Evolutionary conservation across 441 rosid species (phyloP).

Genomic region (Pelargonium citronellum): DNA sequence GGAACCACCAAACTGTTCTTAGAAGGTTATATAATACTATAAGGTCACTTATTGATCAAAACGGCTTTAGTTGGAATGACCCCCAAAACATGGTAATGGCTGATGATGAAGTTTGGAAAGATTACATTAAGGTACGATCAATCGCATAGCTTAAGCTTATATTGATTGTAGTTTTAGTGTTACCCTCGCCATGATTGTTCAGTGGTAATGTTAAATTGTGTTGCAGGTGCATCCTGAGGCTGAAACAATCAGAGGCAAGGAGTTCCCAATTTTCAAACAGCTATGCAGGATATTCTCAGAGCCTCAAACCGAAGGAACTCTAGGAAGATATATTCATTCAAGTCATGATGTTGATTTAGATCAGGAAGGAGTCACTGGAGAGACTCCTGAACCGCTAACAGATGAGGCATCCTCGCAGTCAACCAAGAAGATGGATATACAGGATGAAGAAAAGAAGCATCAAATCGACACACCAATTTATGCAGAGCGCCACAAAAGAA

Average conservation of each 20-base stretch:
- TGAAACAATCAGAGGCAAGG: background rate
- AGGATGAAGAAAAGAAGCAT: background rate
- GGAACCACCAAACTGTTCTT: slow-evolving; percentile 6
- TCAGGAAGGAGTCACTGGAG: slow-evolving; percentile 2
- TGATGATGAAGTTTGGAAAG: slow-evolving; percentile 5
- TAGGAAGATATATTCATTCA: background rate
- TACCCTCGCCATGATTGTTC: background rate
- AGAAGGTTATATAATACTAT: background rate
- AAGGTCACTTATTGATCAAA: slow-evolving; percentile 1
- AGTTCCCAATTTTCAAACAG: background rate
- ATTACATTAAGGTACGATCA: background rate
- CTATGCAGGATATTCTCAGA: background rate
- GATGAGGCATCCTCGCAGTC: slow-evolving; percentile 22
- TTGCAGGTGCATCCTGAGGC: slow-evolving; percentile 1
- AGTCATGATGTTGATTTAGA: background rate
- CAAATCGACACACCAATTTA: background rate
- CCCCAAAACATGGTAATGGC: slow-evolving; percentile 1
- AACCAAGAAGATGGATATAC: background rate
- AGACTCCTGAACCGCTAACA: background rate
- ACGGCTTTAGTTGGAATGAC: slow-evolving; percentile 2
- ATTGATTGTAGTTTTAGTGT: background rate
- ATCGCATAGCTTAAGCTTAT: background rate
- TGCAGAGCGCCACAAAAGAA: background rate
- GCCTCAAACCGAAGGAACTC: background rate
- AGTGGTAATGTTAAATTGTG: background rate